Conservation (phyloP, 495 filamentous ascomycete genomes). For the Tirmania nivea region DNA sequence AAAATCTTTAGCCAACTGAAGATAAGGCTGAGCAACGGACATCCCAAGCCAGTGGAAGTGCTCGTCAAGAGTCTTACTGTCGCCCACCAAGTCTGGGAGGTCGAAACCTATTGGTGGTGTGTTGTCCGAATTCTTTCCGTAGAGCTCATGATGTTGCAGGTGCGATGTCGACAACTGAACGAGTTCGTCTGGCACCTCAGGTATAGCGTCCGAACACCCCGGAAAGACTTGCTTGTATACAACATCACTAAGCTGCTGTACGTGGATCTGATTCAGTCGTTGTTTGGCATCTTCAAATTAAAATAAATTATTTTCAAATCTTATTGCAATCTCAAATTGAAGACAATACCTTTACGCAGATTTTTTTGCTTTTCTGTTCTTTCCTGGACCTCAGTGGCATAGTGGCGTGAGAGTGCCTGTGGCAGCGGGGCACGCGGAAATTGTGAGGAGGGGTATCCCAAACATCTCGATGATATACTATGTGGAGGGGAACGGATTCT, state of each 20-base stretch:
- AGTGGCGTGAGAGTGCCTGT: too few relatives aligned
- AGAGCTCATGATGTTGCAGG: slow-evolving; percentile 65
- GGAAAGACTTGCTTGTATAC: slow-evolving; percentile 69
- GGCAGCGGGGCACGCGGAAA: too few relatives aligned
- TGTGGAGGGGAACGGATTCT: too few relatives aligned
- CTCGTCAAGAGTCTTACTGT: slow-evolving; percentile 50
- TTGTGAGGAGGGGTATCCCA: too few relatives aligned
- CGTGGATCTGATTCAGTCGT: slow-evolving; percentile 76
- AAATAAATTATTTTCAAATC: background rate
- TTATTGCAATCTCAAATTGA: background rate
- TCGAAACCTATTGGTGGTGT: slow-evolving; percentile 62
- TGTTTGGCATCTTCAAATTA: slow-evolving; percentile 23
- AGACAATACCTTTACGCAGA: slow-evolving; percentile 4
- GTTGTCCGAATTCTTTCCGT: slow-evolving; percentile 66
- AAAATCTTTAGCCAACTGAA: slow-evolving; percentile 52
- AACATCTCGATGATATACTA: too few relatives aligned
- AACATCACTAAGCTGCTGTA: slow-evolving; percentile 72
- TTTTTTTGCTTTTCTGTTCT: too few relatives aligned
- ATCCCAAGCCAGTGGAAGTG: slow-evolving; percentile 83
- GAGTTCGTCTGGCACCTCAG: slow-evolving; percentile 39
- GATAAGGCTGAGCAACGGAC: slow-evolving; percentile 75
- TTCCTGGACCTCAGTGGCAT: too few relatives aligned
- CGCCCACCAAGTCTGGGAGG: slow-evolving; percentile 55
- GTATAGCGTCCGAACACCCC: slow-evolving; percentile 12
- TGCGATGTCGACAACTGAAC: slow-evolving; percentile 63